phyloP scores from a whole-genome alignment of 768 basidiomycete genomes.

The Podaxis pistillaris region DNA sequence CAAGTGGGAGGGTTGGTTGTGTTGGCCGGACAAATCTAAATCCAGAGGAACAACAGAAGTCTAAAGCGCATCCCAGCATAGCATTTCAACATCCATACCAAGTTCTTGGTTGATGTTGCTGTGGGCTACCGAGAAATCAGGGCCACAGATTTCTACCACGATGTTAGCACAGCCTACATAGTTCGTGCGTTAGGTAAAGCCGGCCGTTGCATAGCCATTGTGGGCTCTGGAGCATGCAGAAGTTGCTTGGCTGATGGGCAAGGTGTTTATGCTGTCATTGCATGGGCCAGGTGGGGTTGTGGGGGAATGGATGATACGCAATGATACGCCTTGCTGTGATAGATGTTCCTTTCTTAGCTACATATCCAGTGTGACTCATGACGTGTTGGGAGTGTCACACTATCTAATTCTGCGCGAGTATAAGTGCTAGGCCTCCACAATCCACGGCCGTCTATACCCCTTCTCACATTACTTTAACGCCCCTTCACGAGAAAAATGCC shows the following conservation, averaged over 20 bases:
- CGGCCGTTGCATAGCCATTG: not conserved
- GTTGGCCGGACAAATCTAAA: not conserved
- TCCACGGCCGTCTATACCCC: slow-evolving; percentile 1
- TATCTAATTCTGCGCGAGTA: not conserved
- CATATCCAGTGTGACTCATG: not conserved
- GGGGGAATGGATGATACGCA: not conserved
- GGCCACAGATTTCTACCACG: not conserved
- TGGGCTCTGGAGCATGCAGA: not conserved
- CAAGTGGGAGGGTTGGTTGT: not conserved
- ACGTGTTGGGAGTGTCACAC: not conserved
- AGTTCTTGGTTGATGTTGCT: not conserved
- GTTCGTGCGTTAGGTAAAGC: not conserved
- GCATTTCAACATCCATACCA: not conserved
- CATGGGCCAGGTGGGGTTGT: not conserved
- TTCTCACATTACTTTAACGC: not conserved
- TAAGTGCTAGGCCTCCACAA: slow-evolving; percentile 2
- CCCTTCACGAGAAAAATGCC: slow-evolving; percentile 4
- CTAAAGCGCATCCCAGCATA: not conserved
- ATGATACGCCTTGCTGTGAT: not conserved
- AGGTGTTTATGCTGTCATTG: slow-evolving; percentile 3
- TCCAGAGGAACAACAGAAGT: not conserved
- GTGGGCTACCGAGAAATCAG: not conserved
- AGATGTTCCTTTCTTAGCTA: not conserved
- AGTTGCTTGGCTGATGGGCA: not conserved
- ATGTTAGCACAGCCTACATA: not conserved